A percentile compares a stretch with the other conserved stretches of the same genome.
These are phyloP conservation scores for Syzygium grande DNA, from an alignment of 345 rosid species.

Conservation along the genomic window DNA sequence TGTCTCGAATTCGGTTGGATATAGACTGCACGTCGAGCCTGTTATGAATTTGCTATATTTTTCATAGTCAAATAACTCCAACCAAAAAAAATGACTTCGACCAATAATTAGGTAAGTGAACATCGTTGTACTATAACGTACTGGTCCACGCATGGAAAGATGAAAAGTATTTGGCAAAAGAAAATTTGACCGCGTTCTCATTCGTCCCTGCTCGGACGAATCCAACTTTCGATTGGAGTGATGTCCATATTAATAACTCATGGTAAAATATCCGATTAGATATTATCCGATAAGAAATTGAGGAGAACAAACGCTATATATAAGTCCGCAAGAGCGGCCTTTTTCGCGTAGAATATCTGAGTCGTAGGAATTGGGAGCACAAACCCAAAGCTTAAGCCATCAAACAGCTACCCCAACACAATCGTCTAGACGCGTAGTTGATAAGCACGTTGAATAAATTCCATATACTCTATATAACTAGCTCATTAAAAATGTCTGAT, in stretches of 20 bases:
- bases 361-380: not conserved
- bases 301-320: not conserved
- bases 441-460: not conserved
- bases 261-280: not conserved
- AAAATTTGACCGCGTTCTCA: not conserved
- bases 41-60: not conserved
- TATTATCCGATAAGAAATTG: not conserved
- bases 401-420: rapidly evolving
- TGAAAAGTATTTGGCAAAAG: not conserved
- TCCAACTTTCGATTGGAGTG: too few species aligned
- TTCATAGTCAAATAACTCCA: not conserved
- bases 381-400: not conserved
- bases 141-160: not conserved
- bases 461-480: not conserved
- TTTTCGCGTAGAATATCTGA: not conserved
- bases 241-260: not conserved
- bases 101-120: not conserved
- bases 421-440: not conserved
- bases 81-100: not conserved
- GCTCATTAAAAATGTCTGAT: not conserved
- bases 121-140: too few species aligned
- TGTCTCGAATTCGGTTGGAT: too few species aligned
- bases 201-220: not conserved
- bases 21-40: too few species aligned
- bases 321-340: not conserved